Conservation (phyloP, 495 filamentous ascomycete genomes). For the Copromyces sp. region DNA sequence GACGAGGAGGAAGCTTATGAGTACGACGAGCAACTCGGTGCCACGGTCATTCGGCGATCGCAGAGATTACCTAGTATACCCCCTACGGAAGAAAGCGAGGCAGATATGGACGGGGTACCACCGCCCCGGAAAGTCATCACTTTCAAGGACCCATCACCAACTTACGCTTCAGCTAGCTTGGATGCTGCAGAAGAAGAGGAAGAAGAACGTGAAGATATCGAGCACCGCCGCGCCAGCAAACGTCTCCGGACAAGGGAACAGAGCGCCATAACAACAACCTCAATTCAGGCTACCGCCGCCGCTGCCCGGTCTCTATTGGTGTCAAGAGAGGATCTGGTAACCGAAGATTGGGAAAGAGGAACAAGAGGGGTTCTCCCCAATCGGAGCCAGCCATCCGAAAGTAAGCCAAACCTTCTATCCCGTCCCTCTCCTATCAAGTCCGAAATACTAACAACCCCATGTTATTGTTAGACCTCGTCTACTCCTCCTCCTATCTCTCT, state of each 20-base stretch:
- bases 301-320: background rate
- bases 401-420: background rate
- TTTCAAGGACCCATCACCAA: background rate
- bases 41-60: background rate
- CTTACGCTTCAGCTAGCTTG: background rate
- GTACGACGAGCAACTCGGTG: background rate
- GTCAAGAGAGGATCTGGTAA: background rate
- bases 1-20: background rate
- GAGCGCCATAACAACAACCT: background rate
- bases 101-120: background rate
- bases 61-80: background rate
- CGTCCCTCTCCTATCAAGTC: background rate
- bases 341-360: background rate
- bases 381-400: background rate
- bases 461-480: constrained; percentile 11
- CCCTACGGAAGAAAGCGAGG: background rate
- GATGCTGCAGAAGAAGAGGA: background rate
- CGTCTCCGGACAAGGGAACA: background rate
- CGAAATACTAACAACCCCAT: background rate
- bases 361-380: background rate
- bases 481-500: constrained; percentile 18
- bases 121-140: background rate
- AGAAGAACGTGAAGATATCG: background rate
- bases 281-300: background rate
- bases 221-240: background rate